A percentile compares a stretch with the other conserved stretches of the same genome.
phyloP scores from a whole-genome alignment of 306 rosid species.

The Biancaea sappan region DNA sequence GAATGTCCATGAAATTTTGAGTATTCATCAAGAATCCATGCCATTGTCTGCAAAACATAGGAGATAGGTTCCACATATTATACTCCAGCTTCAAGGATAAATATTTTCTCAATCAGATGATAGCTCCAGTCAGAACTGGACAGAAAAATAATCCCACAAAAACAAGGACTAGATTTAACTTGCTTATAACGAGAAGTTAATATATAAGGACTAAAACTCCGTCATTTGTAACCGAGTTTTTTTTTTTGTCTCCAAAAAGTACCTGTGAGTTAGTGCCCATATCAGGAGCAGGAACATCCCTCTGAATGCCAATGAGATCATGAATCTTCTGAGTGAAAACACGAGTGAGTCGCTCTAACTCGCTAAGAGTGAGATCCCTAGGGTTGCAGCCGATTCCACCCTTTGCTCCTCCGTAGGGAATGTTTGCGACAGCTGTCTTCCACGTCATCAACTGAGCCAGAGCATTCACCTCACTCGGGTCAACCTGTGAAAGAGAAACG shows the following conservation, averaged over 20 bases:
- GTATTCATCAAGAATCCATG: slow-evolving; percentile 88
- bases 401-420: slow-evolving; percentile 61
- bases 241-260: too few species aligned
- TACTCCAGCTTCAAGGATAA: slow-evolving; percentile 23
- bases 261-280: slow-evolving; percentile 84
- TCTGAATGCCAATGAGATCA: slow-evolving; percentile 70
- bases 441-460: slow-evolving; percentile 58
- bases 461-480: slow-evolving; percentile 53
- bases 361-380: slow-evolving; percentile 59
- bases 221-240: too few species aligned
- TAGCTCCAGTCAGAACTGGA: neutral
- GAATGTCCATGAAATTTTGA: slow-evolving; percentile 83
- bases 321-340: slow-evolving; percentile 84
- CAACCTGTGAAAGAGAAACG: too few species aligned
- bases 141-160: neutral
- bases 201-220: too few species aligned
- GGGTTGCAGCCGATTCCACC: slow-evolving; percentile 83
- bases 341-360: slow-evolving; percentile 77
- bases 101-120: neutral
- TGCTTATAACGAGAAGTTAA: too few species aligned
- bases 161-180: neutral
- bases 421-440: slow-evolving; percentile 52
- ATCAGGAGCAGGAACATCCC: slow-evolving; percentile 84
- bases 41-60: slow-evolving; percentile 61
- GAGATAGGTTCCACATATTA: neutral